Conservation (phyloP, 495 filamentous ascomycete genomes). For the Alectoria sarmentosa region DNA sequence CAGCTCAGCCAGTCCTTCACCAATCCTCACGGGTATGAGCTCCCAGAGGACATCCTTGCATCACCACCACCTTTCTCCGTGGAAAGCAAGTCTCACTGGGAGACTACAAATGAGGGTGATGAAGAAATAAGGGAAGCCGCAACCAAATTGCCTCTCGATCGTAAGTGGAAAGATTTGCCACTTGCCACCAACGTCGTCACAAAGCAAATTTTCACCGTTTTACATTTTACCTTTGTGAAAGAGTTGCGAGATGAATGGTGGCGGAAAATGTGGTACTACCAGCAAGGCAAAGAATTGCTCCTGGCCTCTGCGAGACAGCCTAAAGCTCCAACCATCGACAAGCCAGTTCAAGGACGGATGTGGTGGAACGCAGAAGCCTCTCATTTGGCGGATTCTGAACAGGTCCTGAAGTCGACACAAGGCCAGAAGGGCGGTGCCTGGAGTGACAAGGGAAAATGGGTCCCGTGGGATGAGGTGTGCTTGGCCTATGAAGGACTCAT, state of each 20-base stretch:
- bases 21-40: conserved; percentile 36
- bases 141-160: conserved; percentile 19
- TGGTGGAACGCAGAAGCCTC: conserved; percentile 22
- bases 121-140: conserved; percentile 29
- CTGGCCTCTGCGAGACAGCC: conserved; percentile 12
- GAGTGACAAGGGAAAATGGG: conserved; percentile 18
- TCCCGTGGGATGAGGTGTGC: conserved; percentile 23
- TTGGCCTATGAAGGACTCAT: conserved; percentile 15
- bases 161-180: conserved; percentile 15
- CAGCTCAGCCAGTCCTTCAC: conserved; percentile 1
- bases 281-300: conserved; percentile 20
- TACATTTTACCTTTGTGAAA: conserved; percentile 28
- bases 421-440: conserved; percentile 20
- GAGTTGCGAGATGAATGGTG: conserved; percentile 20
- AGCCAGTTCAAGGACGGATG: conserved; percentile 18
- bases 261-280: conserved; percentile 24
- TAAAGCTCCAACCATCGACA: conserved; percentile 13
- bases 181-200: conserved; percentile 26
- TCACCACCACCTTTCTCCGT: conserved; percentile 32
- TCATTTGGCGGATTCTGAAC: conserved; percentile 15
- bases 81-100: conserved; percentile 33
- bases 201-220: conserved; percentile 17
- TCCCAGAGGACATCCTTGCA: conserved; percentile 34
- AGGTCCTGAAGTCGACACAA: conserved; percentile 15
- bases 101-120: conserved; percentile 17